These are phyloP conservation scores for Diaporthe sp. DNA, from an alignment of 2,329 filamentous ascomycete species.

Conservation along the genomic window DNA sequence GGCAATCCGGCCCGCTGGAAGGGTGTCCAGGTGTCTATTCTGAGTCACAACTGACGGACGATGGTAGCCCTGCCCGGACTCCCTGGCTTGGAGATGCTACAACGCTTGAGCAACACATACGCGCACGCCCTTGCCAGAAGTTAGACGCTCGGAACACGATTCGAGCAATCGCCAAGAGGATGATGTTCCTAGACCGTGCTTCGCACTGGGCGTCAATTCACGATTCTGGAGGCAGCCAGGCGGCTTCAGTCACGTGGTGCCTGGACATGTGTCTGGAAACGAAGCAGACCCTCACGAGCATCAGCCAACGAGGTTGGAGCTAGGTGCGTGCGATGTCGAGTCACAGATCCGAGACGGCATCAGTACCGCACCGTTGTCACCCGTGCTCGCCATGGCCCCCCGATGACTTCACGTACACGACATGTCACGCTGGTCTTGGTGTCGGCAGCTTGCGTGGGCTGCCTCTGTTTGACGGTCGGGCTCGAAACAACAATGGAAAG, in stretches of 20 bases:
- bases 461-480: neutral
- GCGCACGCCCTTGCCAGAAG: neutral
- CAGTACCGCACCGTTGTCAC: neutral
- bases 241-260: neutral
- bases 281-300: neutral
- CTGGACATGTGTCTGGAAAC: neutral
- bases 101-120: neutral
- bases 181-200: neutral
- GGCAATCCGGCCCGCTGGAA: neutral
- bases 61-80: neutral
- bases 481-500: neutral
- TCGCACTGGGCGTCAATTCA: neutral
- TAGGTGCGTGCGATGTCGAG: neutral
- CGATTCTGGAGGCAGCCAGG: neutral
- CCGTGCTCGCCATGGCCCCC: neutral
- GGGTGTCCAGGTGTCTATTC: neutral
- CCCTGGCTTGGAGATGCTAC: neutral
- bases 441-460: neutral
- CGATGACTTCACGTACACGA: too few relatives aligned
- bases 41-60: conserved; percentile 7
- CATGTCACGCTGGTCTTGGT: too few relatives aligned
- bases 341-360: neutral
- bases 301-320: neutral
- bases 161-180: neutral
- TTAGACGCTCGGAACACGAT: neutral